A percentile compares a stretch with the other conserved stretches of the same genome.
Conservation (phyloP, 2,329 filamentous ascomycete species). For the Sarocladium strictum region DNA sequence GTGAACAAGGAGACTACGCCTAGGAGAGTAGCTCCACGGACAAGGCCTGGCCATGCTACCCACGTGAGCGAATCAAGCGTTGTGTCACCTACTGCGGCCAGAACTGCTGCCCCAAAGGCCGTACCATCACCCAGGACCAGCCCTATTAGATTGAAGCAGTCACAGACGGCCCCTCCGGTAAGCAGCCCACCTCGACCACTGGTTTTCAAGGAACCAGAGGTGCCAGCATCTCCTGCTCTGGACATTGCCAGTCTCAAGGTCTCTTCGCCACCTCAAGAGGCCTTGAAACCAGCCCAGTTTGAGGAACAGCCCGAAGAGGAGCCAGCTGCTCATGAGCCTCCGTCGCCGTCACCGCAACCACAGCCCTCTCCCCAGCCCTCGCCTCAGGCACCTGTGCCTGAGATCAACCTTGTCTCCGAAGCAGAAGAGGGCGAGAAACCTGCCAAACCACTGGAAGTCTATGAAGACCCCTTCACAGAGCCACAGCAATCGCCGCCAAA, state of each 20-base stretch:
- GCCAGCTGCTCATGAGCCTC: not conserved
- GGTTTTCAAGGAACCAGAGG: constrained; percentile 7
- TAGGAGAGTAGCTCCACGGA: constrained; percentile 40
- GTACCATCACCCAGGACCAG: constrained; percentile 34
- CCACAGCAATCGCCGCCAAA: constrained; percentile 38
- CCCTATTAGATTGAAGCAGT: constrained; percentile 32
- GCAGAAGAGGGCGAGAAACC: constrained; percentile 20
- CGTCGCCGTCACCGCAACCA: constrained; percentile 11
- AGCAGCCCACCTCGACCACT: constrained; percentile 12
- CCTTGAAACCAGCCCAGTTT: not conserved
- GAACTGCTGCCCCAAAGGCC: not conserved
- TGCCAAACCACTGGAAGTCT: constrained; percentile 44
- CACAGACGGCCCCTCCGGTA: constrained; percentile 21
- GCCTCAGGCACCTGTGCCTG: constrained; percentile 12
- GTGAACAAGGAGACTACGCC: constrained; percentile 44
- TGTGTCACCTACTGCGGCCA: constrained; percentile 34
- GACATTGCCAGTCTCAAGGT: constrained; percentile 10
- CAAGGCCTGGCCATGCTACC: constrained; percentile 40
- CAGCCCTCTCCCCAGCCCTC: constrained; percentile 6
- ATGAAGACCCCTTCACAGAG: constrained; percentile 55
- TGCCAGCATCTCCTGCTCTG: constrained; percentile 10
- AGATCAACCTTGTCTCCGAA: constrained; percentile 10
- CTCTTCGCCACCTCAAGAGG: not conserved
- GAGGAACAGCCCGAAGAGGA: constrained; percentile 1
- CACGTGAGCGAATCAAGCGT: constrained; percentile 46